phyloP scores from a whole-genome alignment of 2,329 filamentous ascomycete genomes.

The Apiospora phragmitis region DNA sequence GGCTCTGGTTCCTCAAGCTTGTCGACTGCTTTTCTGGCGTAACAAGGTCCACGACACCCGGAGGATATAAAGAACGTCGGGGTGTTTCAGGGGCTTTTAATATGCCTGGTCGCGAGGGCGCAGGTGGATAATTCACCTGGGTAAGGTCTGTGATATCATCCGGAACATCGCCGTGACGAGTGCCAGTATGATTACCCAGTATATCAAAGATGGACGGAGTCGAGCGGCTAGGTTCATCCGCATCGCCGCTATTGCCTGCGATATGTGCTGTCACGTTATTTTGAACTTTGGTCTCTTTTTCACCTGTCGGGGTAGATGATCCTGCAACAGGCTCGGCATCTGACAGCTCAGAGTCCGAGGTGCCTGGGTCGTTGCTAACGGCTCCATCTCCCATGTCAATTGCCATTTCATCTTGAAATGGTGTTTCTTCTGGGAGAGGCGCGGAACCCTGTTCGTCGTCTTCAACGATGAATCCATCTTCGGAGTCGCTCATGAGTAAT shows the following conservation, averaged over 20 bases:
- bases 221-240: not conserved
- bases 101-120: not conserved
- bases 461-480: conserved; percentile 51
- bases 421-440: not conserved
- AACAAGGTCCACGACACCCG: not conserved
- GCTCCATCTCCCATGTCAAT: not conserved
- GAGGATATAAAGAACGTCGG: not conserved
- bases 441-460: conserved; percentile 25
- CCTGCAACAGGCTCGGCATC: not conserved
- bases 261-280: not conserved
- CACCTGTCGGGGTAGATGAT: not conserved
- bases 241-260: not conserved
- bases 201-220: not conserved
- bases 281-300: not conserved
- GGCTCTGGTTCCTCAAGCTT: not conserved
- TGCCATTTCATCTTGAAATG: conserved; percentile 6
- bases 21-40: not conserved
- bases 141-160: conserved; percentile 9
- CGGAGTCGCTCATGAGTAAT: conserved; percentile 49
- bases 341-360: not conserved
- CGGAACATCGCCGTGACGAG: not conserved
- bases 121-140: not conserved
- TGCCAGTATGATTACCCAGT: not conserved
- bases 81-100: not conserved
- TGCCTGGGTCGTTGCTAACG: not conserved